Evolutionary conservation across 768 basidiomycete species (phyloP), one percentile per base, ranked within the genome.

Genomic region (Tylopilus rubrobrunneus): DNA sequence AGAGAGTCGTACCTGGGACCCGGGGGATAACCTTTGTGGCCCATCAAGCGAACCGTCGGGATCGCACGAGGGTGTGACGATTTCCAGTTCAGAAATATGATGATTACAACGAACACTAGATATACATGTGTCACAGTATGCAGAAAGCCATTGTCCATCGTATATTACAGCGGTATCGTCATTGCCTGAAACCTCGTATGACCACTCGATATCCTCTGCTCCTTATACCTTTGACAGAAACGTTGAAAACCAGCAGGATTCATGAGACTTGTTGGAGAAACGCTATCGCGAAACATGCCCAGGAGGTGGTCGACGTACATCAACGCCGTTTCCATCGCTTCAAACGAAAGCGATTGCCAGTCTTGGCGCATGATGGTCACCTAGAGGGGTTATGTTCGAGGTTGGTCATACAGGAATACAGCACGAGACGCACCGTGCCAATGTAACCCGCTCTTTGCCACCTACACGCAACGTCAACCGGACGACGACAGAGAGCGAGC

Each of bases 271-370:
- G 57, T 52, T 1, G 65, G 58, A 10, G 55, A 49, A 4, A 50
- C 57, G 19, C 58, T 60, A 8, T 65, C 63, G 28, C 53, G 67
- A 44, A 70, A 71, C 33, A 67, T 52, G 52, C 59, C 58, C 29
- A 72, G 61, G 7, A 71, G 46, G 47, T 64, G 55, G 57, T 74
- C 70, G 31, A 68, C 64, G 28, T 67, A 73, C 67, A 71, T 70
- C 61, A 70, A 63, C 34, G 54, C 59, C 2, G 66, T 67, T 48
- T 67, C 66, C 3, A 65, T 45, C 1, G 62, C 66, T 45, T 67
- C 65, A 2, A 59, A 57, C 23, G 66, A 63, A 21, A 67, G 63
- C 0, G 58, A 27, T 14, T 61, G 61, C 40, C 56, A 54, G 37
- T 67, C 66, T 56, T 59, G 59, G 34, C 63, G 63, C 54, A 67